Evolutionary conservation across 78 protist species (phyloP), one percentile per base, ranked within the genome.

Genomic region (Emiliania huxleyi): DNA sequence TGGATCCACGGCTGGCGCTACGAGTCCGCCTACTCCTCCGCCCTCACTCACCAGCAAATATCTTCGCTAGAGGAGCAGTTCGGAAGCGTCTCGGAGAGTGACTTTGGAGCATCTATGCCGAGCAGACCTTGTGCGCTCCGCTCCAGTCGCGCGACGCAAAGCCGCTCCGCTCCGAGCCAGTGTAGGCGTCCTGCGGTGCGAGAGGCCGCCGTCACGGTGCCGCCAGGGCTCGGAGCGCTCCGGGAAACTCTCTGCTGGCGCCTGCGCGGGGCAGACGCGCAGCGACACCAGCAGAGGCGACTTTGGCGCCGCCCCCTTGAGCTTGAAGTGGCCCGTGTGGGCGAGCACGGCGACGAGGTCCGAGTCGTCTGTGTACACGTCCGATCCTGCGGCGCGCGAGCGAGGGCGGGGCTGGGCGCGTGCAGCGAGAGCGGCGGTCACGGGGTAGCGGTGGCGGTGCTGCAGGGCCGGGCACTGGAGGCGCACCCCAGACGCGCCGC

Each of bases 271-370:
- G 46, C 87, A 77, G 33, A 42, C 46, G 87, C 26, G 48, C 48
- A 77, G 87, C 45, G 87, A 37, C 26, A 77, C 87, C 3, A 77
- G 87, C 48, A 77, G n/a, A 19, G 87, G 45, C 37, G 0, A 0
- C n/a, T 42, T 42, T 2, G 83, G 83, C 11, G n/a, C 48, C n/a
- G 2, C 35, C 43, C 12, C 87, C 43, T 77, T 40, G 37, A 77
- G 45, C 23, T 40, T 40, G 87, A 77, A 26, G 69, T 44, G 45
- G 37, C 75, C 87, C 18, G 48, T n/a, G 43, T 90, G 92, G 23
- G 35, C 81, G 29, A 90, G 92, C 15, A 90, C 92, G 12, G 92
- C 92, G 55, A 90, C 84, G 15, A 90, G 55, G 26, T 90, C 92
- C 0, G 92, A 90, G 73, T 90, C 92, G 38, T 56, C 81, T 1